Percentiles rank a stretch among this genome's conserved stretches.
Conservation (phyloP, 2,329 filamentous ascomycete genomes). For the Thielaviopsis cerberus region DNA sequence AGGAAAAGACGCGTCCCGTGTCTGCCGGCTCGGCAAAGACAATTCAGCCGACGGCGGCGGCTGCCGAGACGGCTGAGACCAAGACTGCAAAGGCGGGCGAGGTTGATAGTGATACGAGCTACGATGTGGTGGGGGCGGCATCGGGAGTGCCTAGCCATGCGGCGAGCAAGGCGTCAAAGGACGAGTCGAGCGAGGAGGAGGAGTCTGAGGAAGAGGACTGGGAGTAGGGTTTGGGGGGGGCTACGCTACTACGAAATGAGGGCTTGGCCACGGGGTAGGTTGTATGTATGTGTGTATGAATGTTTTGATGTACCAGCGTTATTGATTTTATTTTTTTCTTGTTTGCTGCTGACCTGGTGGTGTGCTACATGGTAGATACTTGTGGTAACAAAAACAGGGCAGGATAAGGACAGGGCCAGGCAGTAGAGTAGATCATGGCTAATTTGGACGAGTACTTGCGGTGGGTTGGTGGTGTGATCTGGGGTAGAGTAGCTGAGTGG, state of each 20-base stretch:
- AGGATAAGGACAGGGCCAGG: too few relatives aligned
- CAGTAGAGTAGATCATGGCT: too few relatives aligned
- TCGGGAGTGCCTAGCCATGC: conserved; percentile 64
- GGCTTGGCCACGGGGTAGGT: too few relatives aligned
- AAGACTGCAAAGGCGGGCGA: conserved; percentile 40
- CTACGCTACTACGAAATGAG: too few relatives aligned
- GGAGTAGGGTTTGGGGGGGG: conserved; percentile 49
- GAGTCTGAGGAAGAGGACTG: conserved; percentile 55
- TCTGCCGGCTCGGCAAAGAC: conserved; percentile 42
- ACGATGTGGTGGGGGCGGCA: conserved; percentile 70
- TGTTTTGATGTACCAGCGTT: not conserved
- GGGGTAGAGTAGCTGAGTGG: too few relatives aligned
- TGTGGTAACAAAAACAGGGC: too few relatives aligned
- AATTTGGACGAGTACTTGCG: too few relatives aligned
- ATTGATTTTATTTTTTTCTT: not conserved
- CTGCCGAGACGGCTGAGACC: conserved; percentile 14
- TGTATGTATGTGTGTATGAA: not conserved
- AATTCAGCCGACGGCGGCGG: conserved; percentile 30
- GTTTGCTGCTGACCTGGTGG: not conserved
- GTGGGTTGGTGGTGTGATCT: too few relatives aligned
- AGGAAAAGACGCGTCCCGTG: conserved; percentile 23
- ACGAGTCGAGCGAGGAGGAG: conserved; percentile 34
- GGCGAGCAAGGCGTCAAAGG: conserved; percentile 29
- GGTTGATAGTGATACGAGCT: conserved; percentile 85
- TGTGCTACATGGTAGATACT: not conserved